These are phyloP conservation scores for Coemansia sp. DNA, from an alignment of 192 early-diverging fungal genomes.

Conservation along the genomic window DNA sequence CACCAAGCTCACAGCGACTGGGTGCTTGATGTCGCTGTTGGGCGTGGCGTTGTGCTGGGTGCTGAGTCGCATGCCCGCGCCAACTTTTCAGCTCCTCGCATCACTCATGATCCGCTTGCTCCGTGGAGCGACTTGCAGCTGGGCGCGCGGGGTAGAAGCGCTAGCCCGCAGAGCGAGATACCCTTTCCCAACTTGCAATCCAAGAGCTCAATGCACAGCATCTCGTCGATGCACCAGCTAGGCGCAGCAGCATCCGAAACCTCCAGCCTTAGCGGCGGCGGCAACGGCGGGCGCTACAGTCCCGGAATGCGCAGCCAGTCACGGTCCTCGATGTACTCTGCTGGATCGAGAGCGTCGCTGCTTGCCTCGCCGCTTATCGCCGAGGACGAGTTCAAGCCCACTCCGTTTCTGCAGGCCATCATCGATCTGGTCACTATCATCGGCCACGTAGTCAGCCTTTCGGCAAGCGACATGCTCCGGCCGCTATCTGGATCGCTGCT, in stretches of 20 bases:
- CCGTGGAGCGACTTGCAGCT: not conserved
- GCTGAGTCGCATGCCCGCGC: not conserved
- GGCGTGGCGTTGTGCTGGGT: not conserved
- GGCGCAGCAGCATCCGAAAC: not conserved
- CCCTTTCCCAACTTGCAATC: conserved; percentile 15
- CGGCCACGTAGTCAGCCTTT: conserved; percentile 28
- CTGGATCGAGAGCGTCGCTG: conserved; percentile 21
- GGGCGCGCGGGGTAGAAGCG: not conserved
- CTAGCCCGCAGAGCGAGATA: not conserved
- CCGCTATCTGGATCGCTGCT: conserved; percentile 28
- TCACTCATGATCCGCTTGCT: not conserved
- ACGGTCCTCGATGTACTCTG: conserved; percentile 24
- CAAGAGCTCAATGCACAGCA: conserved; percentile 10
- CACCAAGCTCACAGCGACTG: not conserved
- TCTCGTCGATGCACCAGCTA: not conserved
- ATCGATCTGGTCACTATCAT: conserved; percentile 44
- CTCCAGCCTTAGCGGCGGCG: not conserved
- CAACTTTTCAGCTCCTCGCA: not conserved
- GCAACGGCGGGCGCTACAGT: conserved; percentile 5
- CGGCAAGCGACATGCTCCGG: conserved; percentile 35
- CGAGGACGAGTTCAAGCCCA: conserved; percentile 52
- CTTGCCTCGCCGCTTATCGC: conserved; percentile 31
- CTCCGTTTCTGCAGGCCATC: conserved; percentile 40
- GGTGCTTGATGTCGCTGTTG: not conserved
- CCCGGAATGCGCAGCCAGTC: conserved; percentile 19